Evolutionary conservation across 176 grass and related monocot species (phyloP).

Genomic region (Oryza rufipogon): DNA sequence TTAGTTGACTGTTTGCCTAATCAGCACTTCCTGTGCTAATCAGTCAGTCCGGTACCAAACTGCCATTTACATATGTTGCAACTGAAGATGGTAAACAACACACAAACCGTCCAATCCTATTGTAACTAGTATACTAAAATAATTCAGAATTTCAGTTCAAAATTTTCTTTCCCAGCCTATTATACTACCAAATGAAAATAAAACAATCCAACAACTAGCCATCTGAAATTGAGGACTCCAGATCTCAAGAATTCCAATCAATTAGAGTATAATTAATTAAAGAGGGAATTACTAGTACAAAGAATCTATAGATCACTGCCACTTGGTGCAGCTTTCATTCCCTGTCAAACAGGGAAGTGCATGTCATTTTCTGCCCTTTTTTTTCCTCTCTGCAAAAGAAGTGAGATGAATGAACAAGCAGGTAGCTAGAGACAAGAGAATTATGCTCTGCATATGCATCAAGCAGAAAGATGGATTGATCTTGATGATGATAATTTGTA

Average conservation of each 20-base stretch:
- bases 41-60: background rate
- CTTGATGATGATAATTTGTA: background rate
- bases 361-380: conserved; percentile 22
- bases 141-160: background rate
- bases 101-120: background rate
- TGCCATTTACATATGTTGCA: background rate
- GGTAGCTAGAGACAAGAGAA: conserved; percentile 5
- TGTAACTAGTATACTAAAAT: background rate
- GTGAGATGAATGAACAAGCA: background rate
- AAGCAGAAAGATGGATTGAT: background rate
- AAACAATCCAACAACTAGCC: background rate
- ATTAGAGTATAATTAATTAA: background rate
- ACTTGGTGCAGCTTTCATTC: background rate
- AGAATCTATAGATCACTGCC: background rate
- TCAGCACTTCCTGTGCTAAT: background rate
- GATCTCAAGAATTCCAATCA: background rate
- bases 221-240: background rate
- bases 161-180: background rate
- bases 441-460: conserved; percentile 22
- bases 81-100: background rate
- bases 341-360: background rate
- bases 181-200: background rate
- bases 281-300: background rate
- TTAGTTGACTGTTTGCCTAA: conserved; percentile 26
- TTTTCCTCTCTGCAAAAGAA: background rate